phyloP scores from a whole-genome alignment of 352 stramenopile species.

The Phytophthora tubulina region DNA sequence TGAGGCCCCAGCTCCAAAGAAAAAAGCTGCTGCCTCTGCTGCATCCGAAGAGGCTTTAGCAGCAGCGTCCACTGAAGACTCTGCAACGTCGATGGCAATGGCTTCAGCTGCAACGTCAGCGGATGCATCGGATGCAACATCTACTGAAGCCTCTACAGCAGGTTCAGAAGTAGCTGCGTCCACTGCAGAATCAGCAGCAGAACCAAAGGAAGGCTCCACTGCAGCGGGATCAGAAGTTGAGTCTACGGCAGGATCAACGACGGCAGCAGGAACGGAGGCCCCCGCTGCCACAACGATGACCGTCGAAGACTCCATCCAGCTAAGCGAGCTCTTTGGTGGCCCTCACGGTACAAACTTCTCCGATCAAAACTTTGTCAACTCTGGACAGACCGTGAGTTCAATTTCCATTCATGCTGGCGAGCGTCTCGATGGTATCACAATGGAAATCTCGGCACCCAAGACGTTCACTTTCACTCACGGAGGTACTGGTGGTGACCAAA shows the following conservation, averaged over 20 bases:
- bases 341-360: slow-evolving; percentile 37
- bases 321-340: slow-evolving; percentile 37
- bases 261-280: slow-evolving; percentile 17
- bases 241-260: not conserved
- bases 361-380: slow-evolving; percentile 35
- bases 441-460: slow-evolving; percentile 15
- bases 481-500: slow-evolving; percentile 22
- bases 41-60: not conserved
- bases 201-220: too few species aligned
- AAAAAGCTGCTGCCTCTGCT: not conserved
- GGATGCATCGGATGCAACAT: not conserved
- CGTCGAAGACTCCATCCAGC: slow-evolving; percentile 31
- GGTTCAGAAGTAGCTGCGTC: not conserved
- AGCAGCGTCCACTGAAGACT: slow-evolving; percentile 4
- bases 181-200: not conserved
- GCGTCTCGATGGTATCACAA: slow-evolving; percentile 30
- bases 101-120: not conserved
- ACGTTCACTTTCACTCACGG: slow-evolving; percentile 27
- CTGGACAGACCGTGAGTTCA: slow-evolving; percentile 27
- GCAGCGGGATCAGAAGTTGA: not conserved
- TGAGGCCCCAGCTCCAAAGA: not conserved
- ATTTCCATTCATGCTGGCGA: slow-evolving; percentile 29
- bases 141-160: not conserved
- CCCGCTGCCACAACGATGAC: slow-evolving; percentile 6
- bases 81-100: not conserved